Base-by-base conservation (phyloP, 306 rosid species). In the Vigna mungo region DNA sequence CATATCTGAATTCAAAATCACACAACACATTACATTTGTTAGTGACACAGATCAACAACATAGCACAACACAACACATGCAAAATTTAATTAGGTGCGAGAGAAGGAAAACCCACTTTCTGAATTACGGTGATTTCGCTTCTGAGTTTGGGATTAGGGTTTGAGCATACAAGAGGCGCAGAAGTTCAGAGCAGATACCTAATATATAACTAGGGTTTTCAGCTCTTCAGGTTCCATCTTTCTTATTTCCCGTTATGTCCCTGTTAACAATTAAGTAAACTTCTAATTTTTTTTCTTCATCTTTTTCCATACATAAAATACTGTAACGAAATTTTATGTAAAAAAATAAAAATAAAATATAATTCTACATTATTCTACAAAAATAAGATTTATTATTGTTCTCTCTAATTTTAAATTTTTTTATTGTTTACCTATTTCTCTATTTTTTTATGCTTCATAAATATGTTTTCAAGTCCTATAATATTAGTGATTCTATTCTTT, bases 1-100 rank as follows among this genome's bases (percentile, higher is more conserved):
- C 96, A 89, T 91, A 30, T 82, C 92, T 91, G 87, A 74, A 9
- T 17, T n/a, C 16, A 71, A 37, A 34, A 59, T 71, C n/a, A 78
- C 55, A 20, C 9, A 60, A 43, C 18, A 9, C 44, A 9, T 41
- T 41, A 9, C 46, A 9, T 41, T 5, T 55, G 34, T 82, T 43
- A 82, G 48, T 30, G 30, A 34, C 4, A 54, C 32, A 59, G 69
- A 54, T 18, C 60, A 9, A 54, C 14, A 20, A 3, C 60, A 3
- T 17, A 49, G 0, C 7, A 47, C 6, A 14, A 58, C 13, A 41
- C 46, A 41, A 41, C 3, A 25, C 25, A 7, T 17, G 9, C 3
- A 60, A 18, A 34, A 75, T 37, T 25, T 0, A 16, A 61, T 16
- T 17, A 16, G 30, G 1, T 25, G 41, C 14, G 25, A 68, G 68